Conservation (phyloP, 306 rosid genomes). For the Citrullus mucosospermus region DNA sequence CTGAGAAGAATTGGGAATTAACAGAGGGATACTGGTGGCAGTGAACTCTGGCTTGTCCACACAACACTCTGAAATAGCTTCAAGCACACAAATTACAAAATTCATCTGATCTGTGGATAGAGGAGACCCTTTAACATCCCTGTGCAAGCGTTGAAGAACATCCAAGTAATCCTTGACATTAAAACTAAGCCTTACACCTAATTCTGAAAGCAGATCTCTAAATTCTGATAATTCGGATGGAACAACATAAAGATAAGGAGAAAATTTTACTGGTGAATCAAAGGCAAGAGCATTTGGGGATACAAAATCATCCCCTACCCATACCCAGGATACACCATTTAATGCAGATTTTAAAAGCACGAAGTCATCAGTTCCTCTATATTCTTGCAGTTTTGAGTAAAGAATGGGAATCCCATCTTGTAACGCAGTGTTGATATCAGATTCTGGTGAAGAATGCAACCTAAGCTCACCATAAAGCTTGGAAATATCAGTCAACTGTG, state of each 20-base stretch:
- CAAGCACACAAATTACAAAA: slow-evolving; percentile 75
- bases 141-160: slow-evolving; percentile 60
- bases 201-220: slow-evolving; percentile 60
- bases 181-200: slow-evolving; percentile 74
- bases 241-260: slow-evolving; percentile 89
- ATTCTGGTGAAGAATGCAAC: slow-evolving; percentile 37
- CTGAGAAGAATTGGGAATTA: slow-evolving; percentile 76
- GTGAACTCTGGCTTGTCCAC: slow-evolving; percentile 45
- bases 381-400: slow-evolving; percentile 67
- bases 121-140: slow-evolving; percentile 53
- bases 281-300: slow-evolving; percentile 74
- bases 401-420: slow-evolving; percentile 55
- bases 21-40: slow-evolving; percentile 41
- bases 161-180: slow-evolving; percentile 56
- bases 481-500: slow-evolving; percentile 64
- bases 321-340: slow-evolving; percentile 75
- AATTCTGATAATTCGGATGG: slow-evolving; percentile 82
- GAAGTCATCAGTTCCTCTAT: slow-evolving; percentile 32
- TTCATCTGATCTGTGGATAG: slow-evolving; percentile 75
- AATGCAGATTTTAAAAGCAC: slow-evolving; percentile 41
- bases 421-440: slow-evolving; percentile 44
- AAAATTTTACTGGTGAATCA: slow-evolving; percentile 93
- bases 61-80: slow-evolving; percentile 78
- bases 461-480: slow-evolving; percentile 48
- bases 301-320: slow-evolving; percentile 98